Conservation (phyloP, 306 rosid genomes). For the Fragaria vesca region DNA sequence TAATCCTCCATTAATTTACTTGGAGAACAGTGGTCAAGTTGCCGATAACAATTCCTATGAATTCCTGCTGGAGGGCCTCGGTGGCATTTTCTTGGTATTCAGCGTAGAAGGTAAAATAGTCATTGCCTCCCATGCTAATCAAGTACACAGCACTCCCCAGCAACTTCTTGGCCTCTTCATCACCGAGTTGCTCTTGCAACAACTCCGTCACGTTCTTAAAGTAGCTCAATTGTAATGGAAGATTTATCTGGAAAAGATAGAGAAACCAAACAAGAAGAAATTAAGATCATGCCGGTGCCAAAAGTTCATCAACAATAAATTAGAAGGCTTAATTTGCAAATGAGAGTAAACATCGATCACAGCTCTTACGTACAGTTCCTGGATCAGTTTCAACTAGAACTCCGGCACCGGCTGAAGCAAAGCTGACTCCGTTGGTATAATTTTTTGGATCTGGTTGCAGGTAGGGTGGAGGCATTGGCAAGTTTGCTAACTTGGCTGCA, state of each 20-base stretch:
- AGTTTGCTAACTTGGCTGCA: slow-evolving; percentile 34
- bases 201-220: neutral
- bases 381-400: slow-evolving; percentile 2
- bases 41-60: neutral
- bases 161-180: neutral
- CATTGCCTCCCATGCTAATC: slow-evolving; percentile 10
- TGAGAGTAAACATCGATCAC: neutral
- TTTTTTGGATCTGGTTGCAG: slow-evolving; percentile 20
- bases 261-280: neutral
- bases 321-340: neutral
- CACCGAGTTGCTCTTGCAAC: neutral
- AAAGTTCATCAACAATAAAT: neutral
- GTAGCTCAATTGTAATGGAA: neutral
- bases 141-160: neutral
- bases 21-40: neutral
- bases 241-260: neutral
- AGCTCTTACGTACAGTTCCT: neutral
- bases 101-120: neutral
- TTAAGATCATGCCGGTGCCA: neutral
- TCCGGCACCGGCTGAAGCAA: slow-evolving; percentile 43
- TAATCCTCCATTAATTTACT: neutral
- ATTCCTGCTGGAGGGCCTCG: neutral
- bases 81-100: slow-evolving; percentile 1
- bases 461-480: slow-evolving; percentile 28
- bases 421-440: slow-evolving; percentile 25